Evolutionary conservation across 345 rosid species (phyloP), one percentile per base, ranked within the genome.

Genomic region (Abelmoschus esculentus): DNA sequence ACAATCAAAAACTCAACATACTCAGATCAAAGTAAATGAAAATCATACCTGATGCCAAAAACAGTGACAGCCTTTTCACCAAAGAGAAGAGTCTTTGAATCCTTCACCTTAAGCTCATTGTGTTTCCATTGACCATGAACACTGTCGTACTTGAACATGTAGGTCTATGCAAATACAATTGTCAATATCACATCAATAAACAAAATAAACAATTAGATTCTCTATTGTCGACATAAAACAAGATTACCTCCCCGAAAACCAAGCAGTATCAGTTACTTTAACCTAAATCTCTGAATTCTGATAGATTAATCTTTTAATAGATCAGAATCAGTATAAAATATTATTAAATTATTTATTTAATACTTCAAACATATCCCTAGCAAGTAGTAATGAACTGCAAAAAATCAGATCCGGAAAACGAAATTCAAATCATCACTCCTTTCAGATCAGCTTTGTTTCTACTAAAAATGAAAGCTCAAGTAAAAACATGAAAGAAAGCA

Each of bases 101-200:
- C 91, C 78, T 87, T 75, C 19, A 83, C 82, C 81, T 76, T 80
- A 57, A 84, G 26, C 5, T 87, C 91, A 32, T 80, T 74, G 74
- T 83, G 86, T 76, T 87, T 87, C 91, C 91, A 87, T 34, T 78
- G 82, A 18, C 91, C 91, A 18, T 85, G 91, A 46, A 87, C 91
- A 61, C 77, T 83, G 72, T 87, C 91, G 54, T 85, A 87, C 80
- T 87, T 85, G 71, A 87, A 87, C 89, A 87, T 82, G 65, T 85
- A 85, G 3, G 80, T 80, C 88, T 84, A 64, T 29, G 32, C 67
- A 59, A 62, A 52, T 28, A 44, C 11, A 69, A 50, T 31, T 3
- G 34, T 5, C 46, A 32, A 32, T 14, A 58, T 13, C 36, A 28
- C 62, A 58, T 58, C 62, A 0, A 31, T 17, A 36, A 17, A n/a